Base-by-base conservation (phyloP, 305 asterid species). In the Fraxinus dipetala region DNA sequence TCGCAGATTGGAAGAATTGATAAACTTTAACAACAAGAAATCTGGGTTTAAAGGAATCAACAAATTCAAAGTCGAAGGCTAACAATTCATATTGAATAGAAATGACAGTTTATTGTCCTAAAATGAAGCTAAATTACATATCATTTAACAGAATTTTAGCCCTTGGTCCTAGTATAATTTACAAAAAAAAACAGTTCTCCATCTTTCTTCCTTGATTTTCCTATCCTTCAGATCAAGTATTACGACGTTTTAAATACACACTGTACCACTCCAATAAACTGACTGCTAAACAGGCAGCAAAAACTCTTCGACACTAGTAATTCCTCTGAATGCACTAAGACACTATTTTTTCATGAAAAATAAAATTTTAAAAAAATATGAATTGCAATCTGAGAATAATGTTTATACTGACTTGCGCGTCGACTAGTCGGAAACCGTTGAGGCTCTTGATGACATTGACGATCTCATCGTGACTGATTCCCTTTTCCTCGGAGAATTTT, bases 381-480 rank as follows among this genome's bases (percentile, higher is more conserved):
- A 20, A 8, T 16, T 18, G 63, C 40, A n/a, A 28, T 24, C 16
- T 56, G 40, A 48, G 13, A 38, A 32, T 1, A 80, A 78, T 59
- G 79, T 45, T 24, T 24, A 67, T 6, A 22, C 78, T 67, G 78
- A 91, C 98, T 97, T 92, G 85, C 67, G 94, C 93, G 43, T 89
- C 90, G 72, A 95, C 94, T 35, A 91, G 84, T 75, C 91, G 84
- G 83, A 93, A 95, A 6, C 96, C 97, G 78, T 90, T 85, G 84
- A 95, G 97, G 84, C 99, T 91, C 85, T 88, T 93, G 87, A 95
- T 87, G 83, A 88, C 83, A 87, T 95, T 95, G 84, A 95, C 93
- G 43, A 95, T 83, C 83, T 95, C 98, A 34, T 92, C 98, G 54
- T 95, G 98, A 80, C 86, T 87, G 82, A 95, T 77, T 11, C 97